Base-by-base conservation (phyloP, 768 basidiomycete genomes). In the Serendipita sp. region DNA sequence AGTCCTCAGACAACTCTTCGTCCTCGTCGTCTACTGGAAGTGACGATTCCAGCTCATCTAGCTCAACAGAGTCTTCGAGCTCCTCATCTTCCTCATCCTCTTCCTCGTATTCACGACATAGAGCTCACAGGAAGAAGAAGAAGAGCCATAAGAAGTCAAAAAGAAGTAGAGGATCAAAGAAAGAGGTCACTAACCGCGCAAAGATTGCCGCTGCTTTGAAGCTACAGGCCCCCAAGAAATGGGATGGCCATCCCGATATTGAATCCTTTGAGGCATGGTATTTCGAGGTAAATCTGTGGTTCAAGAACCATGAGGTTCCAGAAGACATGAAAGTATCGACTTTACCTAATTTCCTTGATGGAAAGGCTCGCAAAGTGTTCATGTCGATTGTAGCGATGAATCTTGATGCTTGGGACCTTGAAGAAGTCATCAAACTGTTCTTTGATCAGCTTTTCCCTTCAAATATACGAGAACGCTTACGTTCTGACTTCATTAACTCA, bases 381-480 rank as follows among this genome's bases (percentile, higher is more conserved):
- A 67, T 69, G 0, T 66, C 69, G 15, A 68, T 71, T 15, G 73
- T 77, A 0, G 67, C 74, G 0, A 55, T 64, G 1, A 69, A 70
- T 3, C 63, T 69, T 0, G 64, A 71, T 2, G 44, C 67, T 0
- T 77, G 75, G 74, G 65, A 33, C 0, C 34, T 76, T 0, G 36
- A 66, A 10, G 29, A 69, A 1, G 76, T 76, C 65, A 76, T 75
- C 62, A 29, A 63, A 2, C 72, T 69, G 33, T 16, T 77, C n/a
- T 76, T 75, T 63, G 69, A 76, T 23, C 73, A 74, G 31, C 75
- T 75, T 36, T 77, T 77, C 67, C 75, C 75, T 0, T 58, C 71
- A 0, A 66, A 74, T 50, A 76, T 70, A 46, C 40, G 68, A 0
- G 44, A 68, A 8, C 52, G 73, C 29, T 73, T 73, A 64, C 43